A percentile compares a stretch with the other conserved stretches of the same genome.
These are phyloP conservation scores for Hansfordia pulvinata DNA, from an alignment of 2,329 filamentous ascomycete genomes.

Conservation along the genomic window DNA sequence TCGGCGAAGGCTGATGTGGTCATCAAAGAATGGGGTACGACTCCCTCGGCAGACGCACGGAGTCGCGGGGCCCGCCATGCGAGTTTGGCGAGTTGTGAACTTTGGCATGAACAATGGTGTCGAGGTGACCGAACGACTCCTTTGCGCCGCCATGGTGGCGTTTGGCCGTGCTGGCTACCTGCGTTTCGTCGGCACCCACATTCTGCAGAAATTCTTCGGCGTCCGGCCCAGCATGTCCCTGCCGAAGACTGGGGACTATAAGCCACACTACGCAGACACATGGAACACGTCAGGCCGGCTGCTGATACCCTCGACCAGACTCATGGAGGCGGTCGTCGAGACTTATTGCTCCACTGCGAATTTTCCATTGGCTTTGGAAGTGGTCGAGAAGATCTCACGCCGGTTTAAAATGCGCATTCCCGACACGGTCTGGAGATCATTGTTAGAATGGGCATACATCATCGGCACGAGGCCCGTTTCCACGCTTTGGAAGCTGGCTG, in stretches of 20 bases:
- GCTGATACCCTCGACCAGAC: conserved; percentile 40
- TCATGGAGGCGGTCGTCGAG: conserved; percentile 57
- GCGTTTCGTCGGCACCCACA: conserved; percentile 13
- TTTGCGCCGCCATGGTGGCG: conserved; percentile 27
- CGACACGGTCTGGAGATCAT: conserved; percentile 44
- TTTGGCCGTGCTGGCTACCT: conserved; percentile 24
- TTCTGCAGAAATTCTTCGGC: conserved; percentile 16
- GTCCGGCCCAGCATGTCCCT: conserved; percentile 7
- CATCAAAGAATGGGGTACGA: no score
- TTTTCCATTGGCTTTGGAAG: conserved; percentile 39
- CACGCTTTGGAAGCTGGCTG: conserved; percentile 21
- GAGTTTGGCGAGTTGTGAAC: no score
- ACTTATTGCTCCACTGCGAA: conserved; percentile 53
- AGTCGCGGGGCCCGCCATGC: no score
- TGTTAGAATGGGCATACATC: conserved; percentile 56
- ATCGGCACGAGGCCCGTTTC: conserved; percentile 25
- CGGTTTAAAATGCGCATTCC: conserved; percentile 45
- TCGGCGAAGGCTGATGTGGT: conserved; percentile 25
- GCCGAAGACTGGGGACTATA: no score
- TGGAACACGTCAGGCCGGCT: no score
- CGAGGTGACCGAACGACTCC: conserved; percentile 21
- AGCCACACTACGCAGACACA: no score
- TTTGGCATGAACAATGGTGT: conserved; percentile 14
- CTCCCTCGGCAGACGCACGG: no score
- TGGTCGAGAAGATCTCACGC: conserved; percentile 49